Percentiles rank a stretch among this genome's conserved stretches.
Conservation (phyloP, 164 flowering plant species). For the Berberis thunbergii region DNA sequence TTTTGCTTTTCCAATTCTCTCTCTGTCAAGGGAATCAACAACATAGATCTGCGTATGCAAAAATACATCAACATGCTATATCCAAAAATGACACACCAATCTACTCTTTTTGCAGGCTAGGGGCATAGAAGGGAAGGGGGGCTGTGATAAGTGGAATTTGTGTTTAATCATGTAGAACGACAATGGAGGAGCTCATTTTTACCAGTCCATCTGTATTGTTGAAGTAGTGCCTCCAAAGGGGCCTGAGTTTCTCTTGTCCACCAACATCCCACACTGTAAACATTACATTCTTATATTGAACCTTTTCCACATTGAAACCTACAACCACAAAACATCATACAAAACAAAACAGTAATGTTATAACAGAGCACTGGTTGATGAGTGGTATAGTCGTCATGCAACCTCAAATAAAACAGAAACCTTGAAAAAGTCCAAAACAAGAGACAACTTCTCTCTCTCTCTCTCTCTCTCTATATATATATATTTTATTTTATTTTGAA, state of each 20-base stretch:
- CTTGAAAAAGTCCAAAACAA: too few relatives aligned
- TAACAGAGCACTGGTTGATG: not conserved
- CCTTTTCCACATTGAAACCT: conserved; percentile 99
- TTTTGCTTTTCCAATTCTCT: conserved; percentile 88
- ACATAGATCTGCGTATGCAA: conserved; percentile 75
- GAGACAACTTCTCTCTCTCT: too few relatives aligned
- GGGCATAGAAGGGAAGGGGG: not conserved
- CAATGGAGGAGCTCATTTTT: conserved; percentile 8
- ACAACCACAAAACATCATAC: conserved; percentile 8
- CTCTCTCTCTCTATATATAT: too few relatives aligned
- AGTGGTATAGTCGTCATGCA: not conserved
- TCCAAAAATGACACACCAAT: not conserved
- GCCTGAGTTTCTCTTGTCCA: conserved; percentile 94
- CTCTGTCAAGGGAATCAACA: conserved; percentile 96
- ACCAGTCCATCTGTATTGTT: conserved; percentile 98
- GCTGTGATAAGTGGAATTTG: not conserved
- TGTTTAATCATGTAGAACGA: too few relatives aligned
- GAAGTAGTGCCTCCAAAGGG: conserved; percentile 98
- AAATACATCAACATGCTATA: not conserved
- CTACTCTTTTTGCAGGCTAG: too few relatives aligned
- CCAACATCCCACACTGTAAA: conserved; percentile 99
- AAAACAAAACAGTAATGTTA: not conserved
- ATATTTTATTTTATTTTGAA: too few relatives aligned
- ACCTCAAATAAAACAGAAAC: too few relatives aligned
- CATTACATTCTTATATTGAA: conserved; percentile 92